A percentile compares a stretch with the other conserved stretches of the same genome.
phyloP scores from a whole-genome alignment of 2,329 filamentous ascomycete genomes.

The Monosporascus sp. region DNA sequence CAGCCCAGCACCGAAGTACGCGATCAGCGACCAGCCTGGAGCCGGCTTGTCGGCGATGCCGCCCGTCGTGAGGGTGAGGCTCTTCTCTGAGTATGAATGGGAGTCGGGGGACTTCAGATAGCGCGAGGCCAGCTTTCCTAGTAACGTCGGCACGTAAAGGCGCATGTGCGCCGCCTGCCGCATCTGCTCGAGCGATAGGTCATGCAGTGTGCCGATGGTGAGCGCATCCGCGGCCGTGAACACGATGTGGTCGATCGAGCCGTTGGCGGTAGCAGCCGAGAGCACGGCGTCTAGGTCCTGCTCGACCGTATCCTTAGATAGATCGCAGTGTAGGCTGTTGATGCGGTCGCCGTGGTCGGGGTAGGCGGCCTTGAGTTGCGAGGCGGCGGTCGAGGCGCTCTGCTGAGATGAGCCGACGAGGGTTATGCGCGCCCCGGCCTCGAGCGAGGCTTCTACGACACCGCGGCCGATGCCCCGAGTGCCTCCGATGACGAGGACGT shows the following conservation, averaged over 20 bases:
- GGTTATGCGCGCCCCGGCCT: conserved; percentile 18
- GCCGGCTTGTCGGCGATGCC: conserved; percentile 15
- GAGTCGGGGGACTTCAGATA: conserved; percentile 16
- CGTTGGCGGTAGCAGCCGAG: conserved; percentile 3
- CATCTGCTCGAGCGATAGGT: conserved; percentile 21
- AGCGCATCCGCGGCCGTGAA: conserved; percentile 26
- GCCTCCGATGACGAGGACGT: conserved; percentile 25
- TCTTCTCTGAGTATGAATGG: conserved; percentile 3
- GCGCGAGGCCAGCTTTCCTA: conserved; percentile 26
- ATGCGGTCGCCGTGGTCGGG: conserved; percentile 4
- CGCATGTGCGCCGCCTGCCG: conserved; percentile 23
- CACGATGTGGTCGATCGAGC: conserved; percentile 21
- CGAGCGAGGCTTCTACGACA: conserved; percentile 19
- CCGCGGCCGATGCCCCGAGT: conserved; percentile 22
- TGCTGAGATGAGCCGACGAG: conserved; percentile 15
- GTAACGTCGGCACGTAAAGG: conserved; percentile 25
- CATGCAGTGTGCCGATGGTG: conserved; percentile 9
- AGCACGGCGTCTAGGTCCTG: conserved; percentile 19
- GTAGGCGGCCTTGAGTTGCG: conserved; percentile 14
- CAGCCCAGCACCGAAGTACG: conserved; percentile 17
- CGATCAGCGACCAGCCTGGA: conserved; percentile 15
- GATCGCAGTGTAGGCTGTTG: conserved; percentile 16
- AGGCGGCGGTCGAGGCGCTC: conserved; percentile 14
- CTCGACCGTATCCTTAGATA: conserved; percentile 15
- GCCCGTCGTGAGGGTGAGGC: conserved; percentile 20